Conservation (phyloP, 257 asterid species). For the Solanum ossicruentum region DNA sequence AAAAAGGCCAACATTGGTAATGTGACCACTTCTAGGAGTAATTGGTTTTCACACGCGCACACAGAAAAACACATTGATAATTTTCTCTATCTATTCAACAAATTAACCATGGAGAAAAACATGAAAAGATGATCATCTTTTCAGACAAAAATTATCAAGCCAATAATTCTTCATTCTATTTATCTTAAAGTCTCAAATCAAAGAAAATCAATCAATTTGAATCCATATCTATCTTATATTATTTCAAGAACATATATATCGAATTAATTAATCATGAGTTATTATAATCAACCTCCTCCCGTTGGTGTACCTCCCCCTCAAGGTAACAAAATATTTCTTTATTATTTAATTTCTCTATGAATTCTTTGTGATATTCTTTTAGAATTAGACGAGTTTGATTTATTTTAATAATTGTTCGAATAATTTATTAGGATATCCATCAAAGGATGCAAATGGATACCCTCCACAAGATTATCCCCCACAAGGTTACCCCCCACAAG, state of each 20-base stretch:
- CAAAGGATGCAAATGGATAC: slow-evolving; percentile 4
- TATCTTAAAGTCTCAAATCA: not conserved
- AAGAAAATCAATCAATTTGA: not conserved
- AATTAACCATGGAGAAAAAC: not conserved
- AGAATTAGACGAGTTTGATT: not conserved
- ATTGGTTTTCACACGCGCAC: not conserved
- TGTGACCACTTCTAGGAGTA: not conserved
- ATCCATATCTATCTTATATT: not conserved
- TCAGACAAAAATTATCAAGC: not conserved
- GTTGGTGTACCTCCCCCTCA: slow-evolving; percentile 27
- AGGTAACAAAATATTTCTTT: slow-evolving; percentile 8
- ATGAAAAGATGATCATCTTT: not conserved
- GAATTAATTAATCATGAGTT: slow-evolving; percentile 13
- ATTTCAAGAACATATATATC: not conserved
- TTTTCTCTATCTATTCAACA: not conserved
- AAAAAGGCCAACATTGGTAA: not conserved
- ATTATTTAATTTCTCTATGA: not conserved
- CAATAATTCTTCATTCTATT: not conserved
- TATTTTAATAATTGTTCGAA: not conserved
- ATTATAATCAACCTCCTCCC: slow-evolving; percentile 28
- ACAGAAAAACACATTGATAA: not conserved
- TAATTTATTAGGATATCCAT: slow-evolving; percentile 24
- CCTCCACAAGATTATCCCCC: not conserved
- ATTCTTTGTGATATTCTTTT: not conserved
- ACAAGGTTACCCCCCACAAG: not conserved